Evolutionary conservation across 345 rosid species (phyloP), one percentile per base, ranked within the genome.

Genomic region (Boechera divaricarpa): DNA sequence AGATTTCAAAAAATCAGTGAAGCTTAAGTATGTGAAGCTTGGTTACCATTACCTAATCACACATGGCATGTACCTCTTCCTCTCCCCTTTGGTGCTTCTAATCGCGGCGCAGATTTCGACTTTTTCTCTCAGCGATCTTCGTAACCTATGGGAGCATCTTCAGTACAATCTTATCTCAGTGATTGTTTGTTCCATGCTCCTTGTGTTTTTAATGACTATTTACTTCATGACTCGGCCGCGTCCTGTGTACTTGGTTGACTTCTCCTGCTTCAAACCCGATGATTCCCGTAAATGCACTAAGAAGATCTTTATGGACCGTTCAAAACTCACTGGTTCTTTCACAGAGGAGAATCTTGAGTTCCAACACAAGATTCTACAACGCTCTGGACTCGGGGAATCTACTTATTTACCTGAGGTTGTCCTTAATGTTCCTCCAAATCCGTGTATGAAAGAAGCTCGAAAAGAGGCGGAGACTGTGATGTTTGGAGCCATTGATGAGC

Each of bases 31-130:
- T 59, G 89, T 87, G 78, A 88, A 88, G 83, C 90, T 88, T 48
- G 93, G 93, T 67, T 88, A 88, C 60, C 93, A 85, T 70, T 80
- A 82, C 83, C 84, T 88, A 7, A 88, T 88, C 67, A 87, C 88
- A 33, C 90, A 88, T 84, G 85, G 86, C 45, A 83, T 86, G 88
- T 83, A 82, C 77, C 89, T 87, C 51, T 85, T 81, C 74, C 84
- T 89, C 65, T 77, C 86, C 13, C 88, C 88, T 44, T 71, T 81
- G 10, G 85, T 86, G 2, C 89, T 85, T 41, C 35, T 85, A 4
- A 70, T 83, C 31, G 86, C 86, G 1, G 86, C 84, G 0, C 85
- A 83, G 70, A 39, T 81, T 5, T 85, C 88, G 0, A 79, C 81
- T 5, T 81, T 86, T 56, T 83, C 84, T 48, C 67, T 72, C 21